phyloP scores from a whole-genome alignment of 306 rosid genomes.

The Acmispon strigosus region DNA sequence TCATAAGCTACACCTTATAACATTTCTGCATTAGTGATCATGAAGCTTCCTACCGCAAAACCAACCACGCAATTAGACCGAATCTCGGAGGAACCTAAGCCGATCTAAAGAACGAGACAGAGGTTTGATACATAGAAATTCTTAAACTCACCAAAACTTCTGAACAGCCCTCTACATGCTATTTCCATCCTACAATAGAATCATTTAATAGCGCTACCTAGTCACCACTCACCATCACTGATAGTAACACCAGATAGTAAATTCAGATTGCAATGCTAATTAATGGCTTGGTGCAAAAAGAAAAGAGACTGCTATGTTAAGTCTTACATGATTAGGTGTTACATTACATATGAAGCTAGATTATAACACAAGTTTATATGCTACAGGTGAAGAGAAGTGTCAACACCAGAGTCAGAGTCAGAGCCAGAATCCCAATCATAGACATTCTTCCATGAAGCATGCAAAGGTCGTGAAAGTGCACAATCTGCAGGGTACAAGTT shows the following conservation, averaged over 20 bases:
- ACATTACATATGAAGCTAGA: neutral
- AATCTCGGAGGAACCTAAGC: neutral
- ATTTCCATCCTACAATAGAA: neutral
- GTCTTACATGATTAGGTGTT: neutral
- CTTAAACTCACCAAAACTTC: neutral
- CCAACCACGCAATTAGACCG: neutral
- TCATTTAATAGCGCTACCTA: neutral
- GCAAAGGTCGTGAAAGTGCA: neutral
- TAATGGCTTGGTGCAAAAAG: neutral
- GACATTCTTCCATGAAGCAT: conserved; percentile 23
- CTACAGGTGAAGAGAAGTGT: conserved; percentile 84
- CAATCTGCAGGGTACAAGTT: conserved; percentile 20
- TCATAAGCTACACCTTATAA: too few species aligned
- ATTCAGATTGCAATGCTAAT: neutral
- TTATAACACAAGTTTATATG: neutral
- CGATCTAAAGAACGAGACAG: neutral
- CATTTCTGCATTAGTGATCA: too few species aligned
- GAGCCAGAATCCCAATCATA: conserved; percentile 20
- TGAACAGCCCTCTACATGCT: neutral
- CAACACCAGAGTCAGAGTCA: conserved; percentile 46
- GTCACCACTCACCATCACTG: too few species aligned
- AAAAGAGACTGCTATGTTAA: neutral
- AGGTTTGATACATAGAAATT: neutral
- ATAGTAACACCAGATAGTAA: neutral
- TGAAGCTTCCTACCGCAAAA: too few species aligned